Conservation (phyloP, 441 rosid species). For the California macrophylla region DNA sequence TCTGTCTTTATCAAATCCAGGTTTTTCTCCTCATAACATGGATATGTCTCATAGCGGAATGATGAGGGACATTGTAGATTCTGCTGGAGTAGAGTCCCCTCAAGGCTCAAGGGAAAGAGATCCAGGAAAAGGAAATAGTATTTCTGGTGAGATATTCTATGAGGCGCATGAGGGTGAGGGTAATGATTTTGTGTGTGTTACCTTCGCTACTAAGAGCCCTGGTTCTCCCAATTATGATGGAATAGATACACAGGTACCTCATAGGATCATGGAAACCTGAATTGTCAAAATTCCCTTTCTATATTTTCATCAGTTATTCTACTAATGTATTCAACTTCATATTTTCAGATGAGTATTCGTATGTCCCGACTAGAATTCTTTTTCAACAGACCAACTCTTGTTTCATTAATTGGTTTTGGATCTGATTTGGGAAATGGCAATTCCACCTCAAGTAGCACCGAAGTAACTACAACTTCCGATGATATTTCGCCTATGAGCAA, state of each 20-base stretch:
- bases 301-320: conserved; percentile 17
- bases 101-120: conserved; percentile 46
- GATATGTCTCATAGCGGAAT: conserved; percentile 38
- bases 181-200: conserved; percentile 82
- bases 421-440: conserved; percentile 52
- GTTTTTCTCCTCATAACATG: conserved; percentile 36
- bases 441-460: conserved; percentile 26
- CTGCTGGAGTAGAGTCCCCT: conserved; percentile 44
- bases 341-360: conserved; percentile 70
- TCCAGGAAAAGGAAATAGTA: conserved; percentile 33
- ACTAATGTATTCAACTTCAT: conserved; percentile 36
- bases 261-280: conserved; percentile 18
- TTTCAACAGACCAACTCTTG: conserved; percentile 91
- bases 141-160: conserved; percentile 67
- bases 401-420: conserved; percentile 92
- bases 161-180: conserved; percentile 72
- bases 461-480: conserved; percentile 14
- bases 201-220: conserved; percentile 64
- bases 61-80: conserved; percentile 30
- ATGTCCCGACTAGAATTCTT: conserved; percentile 95
- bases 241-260: conserved; percentile 77
- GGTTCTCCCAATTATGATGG: conserved; percentile 81
- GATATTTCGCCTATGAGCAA: conserved; percentile 40
- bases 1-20: conserved; percentile 50
- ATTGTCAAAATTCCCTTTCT: conserved; percentile 8